These are phyloP conservation scores for Crinitomyces ghanaensis DNA, from an alignment of 805 yeast genomes.

Conservation along the genomic window DNA sequence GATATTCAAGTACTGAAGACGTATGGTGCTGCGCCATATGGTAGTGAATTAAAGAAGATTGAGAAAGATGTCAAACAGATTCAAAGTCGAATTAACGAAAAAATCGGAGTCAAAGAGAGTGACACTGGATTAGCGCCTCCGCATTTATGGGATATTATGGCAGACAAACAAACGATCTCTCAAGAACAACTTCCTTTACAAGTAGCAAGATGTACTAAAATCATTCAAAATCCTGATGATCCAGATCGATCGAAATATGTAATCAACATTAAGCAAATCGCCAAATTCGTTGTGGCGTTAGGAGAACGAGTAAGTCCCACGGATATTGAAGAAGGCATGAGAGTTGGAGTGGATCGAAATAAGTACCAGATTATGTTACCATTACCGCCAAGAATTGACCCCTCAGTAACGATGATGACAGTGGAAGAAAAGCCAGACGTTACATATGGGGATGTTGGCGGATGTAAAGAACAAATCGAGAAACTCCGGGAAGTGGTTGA, in stretches of 20 bases:
- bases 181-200: conserved; percentile 95
- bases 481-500: conserved; percentile 94
- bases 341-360: conserved; percentile 97
- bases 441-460: conserved; percentile 96
- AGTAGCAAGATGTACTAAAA: conserved; percentile 97
- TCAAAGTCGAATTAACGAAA: conserved; percentile 83
- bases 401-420: conserved; percentile 98
- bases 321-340: conserved; percentile 98
- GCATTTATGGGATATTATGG: conserved; percentile 93
- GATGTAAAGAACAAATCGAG: conserved; percentile 97
- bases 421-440: conserved; percentile 99
- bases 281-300: conserved; percentile 91
- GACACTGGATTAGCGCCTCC: conserved; percentile 98
- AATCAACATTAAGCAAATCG: conserved; percentile 94
- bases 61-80: conserved; percentile 80
- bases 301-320: conserved; percentile 98
- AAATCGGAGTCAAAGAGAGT: conserved; percentile 72
- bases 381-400: conserved; percentile 94
- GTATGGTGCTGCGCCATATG: conserved; percentile 96
- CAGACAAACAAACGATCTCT: conserved; percentile 85
- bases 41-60: conserved; percentile 61
- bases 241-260: conserved; percentile 88
- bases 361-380: conserved; percentile 96
- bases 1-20: conserved; percentile 96
- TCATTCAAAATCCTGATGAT: conserved; percentile 56